Conservation (phyloP, 169 alveolate species). For the Eimeria zaria region DNA sequence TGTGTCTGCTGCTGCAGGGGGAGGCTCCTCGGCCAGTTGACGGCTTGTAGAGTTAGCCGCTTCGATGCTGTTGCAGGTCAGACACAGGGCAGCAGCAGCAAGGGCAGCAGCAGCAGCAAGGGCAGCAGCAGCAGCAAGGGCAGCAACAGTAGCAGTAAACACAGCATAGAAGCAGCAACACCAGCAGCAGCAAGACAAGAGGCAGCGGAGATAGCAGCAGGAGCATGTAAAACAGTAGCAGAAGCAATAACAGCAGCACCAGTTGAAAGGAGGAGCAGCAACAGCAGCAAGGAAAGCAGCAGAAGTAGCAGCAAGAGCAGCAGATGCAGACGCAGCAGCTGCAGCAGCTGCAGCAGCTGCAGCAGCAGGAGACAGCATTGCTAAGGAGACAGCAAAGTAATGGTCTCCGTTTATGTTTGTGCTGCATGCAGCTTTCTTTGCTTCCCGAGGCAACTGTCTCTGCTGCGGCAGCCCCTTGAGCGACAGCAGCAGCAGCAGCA, state of each 20-base stretch:
- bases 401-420: not conserved
- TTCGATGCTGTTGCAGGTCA: not conserved
- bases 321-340: too few relatives aligned
- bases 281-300: too few relatives aligned
- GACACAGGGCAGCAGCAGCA: too few relatives aligned
- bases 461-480: not conserved
- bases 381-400: not conserved
- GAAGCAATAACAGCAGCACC: too few relatives aligned
- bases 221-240: too few relatives aligned
- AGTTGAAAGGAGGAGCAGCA: too few relatives aligned
- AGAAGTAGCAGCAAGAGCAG: too few relatives aligned
- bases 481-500: not conserved
- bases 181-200: not conserved
- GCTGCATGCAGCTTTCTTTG: conserved; percentile 17
- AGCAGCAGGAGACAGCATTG: not conserved
- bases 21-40: conserved; percentile 13
- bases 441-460: conserved; percentile 7
- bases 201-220: not conserved
- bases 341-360: too few relatives aligned
- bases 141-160: not conserved
- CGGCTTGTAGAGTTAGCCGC: not conserved
- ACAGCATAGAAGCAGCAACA: not conserved
- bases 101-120: too few relatives aligned
- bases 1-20: conserved; percentile 20
- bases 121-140: not conserved